These are phyloP conservation scores for Sisymbrium irio DNA, from an alignment of 345 rosid genomes.

Conservation along the genomic window DNA sequence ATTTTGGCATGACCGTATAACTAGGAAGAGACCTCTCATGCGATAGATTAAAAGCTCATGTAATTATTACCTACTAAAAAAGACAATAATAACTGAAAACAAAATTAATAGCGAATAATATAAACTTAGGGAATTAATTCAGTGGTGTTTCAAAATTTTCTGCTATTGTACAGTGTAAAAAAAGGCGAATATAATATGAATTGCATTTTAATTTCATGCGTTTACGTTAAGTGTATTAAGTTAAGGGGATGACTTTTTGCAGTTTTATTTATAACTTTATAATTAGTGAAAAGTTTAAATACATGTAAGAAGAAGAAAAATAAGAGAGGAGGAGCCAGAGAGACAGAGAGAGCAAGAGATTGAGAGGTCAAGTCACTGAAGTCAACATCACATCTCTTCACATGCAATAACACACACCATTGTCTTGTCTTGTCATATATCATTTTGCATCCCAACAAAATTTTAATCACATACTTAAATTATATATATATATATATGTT, in stretches of 20 bases:
- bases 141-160: neutral
- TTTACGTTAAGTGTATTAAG: neutral
- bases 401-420: constrained; percentile 34
- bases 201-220: neutral
- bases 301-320: neutral
- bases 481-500: neutral
- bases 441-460: constrained; percentile 35
- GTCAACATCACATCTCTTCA: constrained; percentile 36
- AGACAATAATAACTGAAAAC: neutral
- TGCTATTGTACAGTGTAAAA: neutral
- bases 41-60: constrained; percentile 12
- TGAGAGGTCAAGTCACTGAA: constrained; percentile 35
- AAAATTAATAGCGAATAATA: neutral
- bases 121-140: neutral
- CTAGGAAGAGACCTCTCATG: constrained; percentile 34
- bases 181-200: neutral
- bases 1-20: constrained; percentile 16
- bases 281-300: neutral
- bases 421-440: constrained; percentile 37
- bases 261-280: neutral
- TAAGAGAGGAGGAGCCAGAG: constrained; percentile 8
- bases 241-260: neutral
- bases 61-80: constrained; percentile 5
- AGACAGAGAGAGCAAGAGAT: constrained; percentile 19
- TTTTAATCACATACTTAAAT: neutral